phyloP scores from a whole-genome alignment of 2,329 filamentous ascomycete genomes.

The Grosmannia clavigera region DNA sequence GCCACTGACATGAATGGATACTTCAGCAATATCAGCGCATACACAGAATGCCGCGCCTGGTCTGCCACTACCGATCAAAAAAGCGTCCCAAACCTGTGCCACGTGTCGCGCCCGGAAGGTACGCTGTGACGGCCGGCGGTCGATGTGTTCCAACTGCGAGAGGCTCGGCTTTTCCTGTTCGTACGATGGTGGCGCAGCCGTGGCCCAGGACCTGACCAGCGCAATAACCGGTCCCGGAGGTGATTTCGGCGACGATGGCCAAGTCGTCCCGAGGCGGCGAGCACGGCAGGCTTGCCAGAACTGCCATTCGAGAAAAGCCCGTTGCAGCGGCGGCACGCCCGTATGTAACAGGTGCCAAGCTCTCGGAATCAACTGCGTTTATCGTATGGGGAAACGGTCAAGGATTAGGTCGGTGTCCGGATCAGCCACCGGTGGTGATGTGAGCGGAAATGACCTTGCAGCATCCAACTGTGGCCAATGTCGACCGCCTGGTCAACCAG shows the following conservation, averaged over 20 bases:
- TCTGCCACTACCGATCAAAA: slow-evolving; percentile 16
- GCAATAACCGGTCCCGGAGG: not conserved
- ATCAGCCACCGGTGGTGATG: not conserved
- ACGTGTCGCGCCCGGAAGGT: slow-evolving; percentile 45
- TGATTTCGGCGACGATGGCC: slow-evolving; percentile 17
- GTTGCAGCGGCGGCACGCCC: slow-evolving; percentile 45
- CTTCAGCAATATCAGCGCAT: not conserved
- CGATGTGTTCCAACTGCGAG: slow-evolving; percentile 45
- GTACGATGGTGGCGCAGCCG: slow-evolving; percentile 32
- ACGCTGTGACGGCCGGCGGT: slow-evolving; percentile 41
- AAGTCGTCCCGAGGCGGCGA: slow-evolving; percentile 35
- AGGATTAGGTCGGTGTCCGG: slow-evolving; percentile 9
- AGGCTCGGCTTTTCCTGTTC: slow-evolving; percentile 45
- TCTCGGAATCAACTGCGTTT: slow-evolving; percentile 43
- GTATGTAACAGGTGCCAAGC: slow-evolving; percentile 39
- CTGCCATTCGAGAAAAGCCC: slow-evolving; percentile 45
- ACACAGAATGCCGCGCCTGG: not conserved
- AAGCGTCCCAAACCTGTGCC: slow-evolving; percentile 36
- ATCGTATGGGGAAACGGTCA: slow-evolving; percentile 34
- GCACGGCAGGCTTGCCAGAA: slow-evolving; percentile 44
- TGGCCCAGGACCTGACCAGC: slow-evolving; percentile 14
- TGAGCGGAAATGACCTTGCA: not conserved
- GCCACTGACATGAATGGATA: not conserved
- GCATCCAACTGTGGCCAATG: not conserved
- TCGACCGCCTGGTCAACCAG: not conserved